Evolutionary conservation across 139 green algal genomes (phyloP).

Genomic region (Pedinophyceae sp.): DNA sequence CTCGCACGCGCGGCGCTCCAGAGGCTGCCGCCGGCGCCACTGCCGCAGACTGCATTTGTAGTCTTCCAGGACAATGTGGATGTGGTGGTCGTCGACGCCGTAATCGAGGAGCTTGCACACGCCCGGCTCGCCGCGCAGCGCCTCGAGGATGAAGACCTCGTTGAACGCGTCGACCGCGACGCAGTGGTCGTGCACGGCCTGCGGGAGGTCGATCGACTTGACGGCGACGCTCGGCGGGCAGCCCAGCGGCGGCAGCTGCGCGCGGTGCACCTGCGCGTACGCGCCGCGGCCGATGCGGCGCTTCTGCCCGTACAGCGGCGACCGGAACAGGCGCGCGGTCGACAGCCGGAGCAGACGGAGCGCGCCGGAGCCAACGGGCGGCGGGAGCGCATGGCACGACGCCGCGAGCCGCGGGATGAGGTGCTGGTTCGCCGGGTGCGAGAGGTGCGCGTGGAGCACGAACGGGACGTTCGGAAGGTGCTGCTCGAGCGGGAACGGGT

Average conservation of each 20-base stretch:
- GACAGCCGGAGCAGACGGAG: slow-evolving; percentile 34
- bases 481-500: neutral
- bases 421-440: slow-evolving; percentile 8
- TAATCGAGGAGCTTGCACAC: slow-evolving; percentile 49
- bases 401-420: neutral
- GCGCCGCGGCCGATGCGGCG: slow-evolving; percentile 30
- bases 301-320: slow-evolving; percentile 18
- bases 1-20: neutral
- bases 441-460: slow-evolving; percentile 29
- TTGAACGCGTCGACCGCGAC: slow-evolving; percentile 35
- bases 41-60: slow-evolving; percentile 46
- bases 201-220: slow-evolving; percentile 44
- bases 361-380: slow-evolving; percentile 5
- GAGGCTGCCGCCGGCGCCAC: slow-evolving; percentile 27
- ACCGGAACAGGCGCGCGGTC: slow-evolving; percentile 24
- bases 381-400: neutral
- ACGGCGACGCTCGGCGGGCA: slow-evolving; percentile 12
- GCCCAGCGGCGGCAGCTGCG: neutral
- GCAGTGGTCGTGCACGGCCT: slow-evolving; percentile 21
- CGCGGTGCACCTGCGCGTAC: slow-evolving; percentile 32
- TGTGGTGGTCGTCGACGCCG: slow-evolving; percentile 34
- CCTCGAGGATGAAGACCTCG: slow-evolving; percentile 50
- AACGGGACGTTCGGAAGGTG: slow-evolving; percentile 22
- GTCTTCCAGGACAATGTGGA: slow-evolving; percentile 46
- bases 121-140: slow-evolving; percentile 11